Percentiles rank a stretch among this genome's conserved stretches.
These are phyloP conservation scores for Dothidotthia symphoricarpi DNA, from an alignment of 2,329 filamentous ascomycete genomes.

Conservation along the genomic window DNA sequence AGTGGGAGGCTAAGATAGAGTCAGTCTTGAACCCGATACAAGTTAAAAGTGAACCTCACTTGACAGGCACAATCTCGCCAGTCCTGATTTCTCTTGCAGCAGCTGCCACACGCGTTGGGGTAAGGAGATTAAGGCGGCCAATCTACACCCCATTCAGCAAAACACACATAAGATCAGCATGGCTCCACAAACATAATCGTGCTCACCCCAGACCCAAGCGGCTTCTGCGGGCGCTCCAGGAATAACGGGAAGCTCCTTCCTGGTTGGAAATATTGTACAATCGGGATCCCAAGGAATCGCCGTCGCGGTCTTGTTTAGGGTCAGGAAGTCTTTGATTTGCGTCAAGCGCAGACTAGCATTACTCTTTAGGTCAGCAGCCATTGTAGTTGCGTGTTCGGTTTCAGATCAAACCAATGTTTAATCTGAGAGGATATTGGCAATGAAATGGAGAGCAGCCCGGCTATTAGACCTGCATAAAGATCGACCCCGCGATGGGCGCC, in stretches of 20 bases:
- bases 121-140: slow-evolving; percentile 57
- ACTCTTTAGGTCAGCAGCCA: slow-evolving; percentile 29
- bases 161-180: not conserved
- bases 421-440: not conserved
- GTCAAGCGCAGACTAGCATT: slow-evolving; percentile 40
- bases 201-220: slow-evolving; percentile 61
- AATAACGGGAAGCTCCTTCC: slow-evolving; percentile 54
- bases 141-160: slow-evolving; percentile 32
- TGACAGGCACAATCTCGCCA: slow-evolving; percentile 56
- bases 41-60: slow-evolving; percentile 37
- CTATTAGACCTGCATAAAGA: not conserved
- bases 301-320: slow-evolving; percentile 47
- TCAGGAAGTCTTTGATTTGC: slow-evolving; percentile 48
- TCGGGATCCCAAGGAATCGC: slow-evolving; percentile 57
- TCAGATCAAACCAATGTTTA: not conserved
- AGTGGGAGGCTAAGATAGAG: slow-evolving; percentile 48
- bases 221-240: slow-evolving; percentile 55
- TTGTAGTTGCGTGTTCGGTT: no score
- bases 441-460: not conserved
- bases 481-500: slow-evolving; percentile 5
- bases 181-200: slow-evolving; percentile 48
- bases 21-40: slow-evolving; percentile 5
- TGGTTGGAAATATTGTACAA: slow-evolving; percentile 52
- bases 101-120: slow-evolving; percentile 54
- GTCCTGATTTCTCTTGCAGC: slow-evolving; percentile 55